phyloP scores from a whole-genome alignment of 495 filamentous ascomycete species.

The Penicillium odoratum region DNA sequence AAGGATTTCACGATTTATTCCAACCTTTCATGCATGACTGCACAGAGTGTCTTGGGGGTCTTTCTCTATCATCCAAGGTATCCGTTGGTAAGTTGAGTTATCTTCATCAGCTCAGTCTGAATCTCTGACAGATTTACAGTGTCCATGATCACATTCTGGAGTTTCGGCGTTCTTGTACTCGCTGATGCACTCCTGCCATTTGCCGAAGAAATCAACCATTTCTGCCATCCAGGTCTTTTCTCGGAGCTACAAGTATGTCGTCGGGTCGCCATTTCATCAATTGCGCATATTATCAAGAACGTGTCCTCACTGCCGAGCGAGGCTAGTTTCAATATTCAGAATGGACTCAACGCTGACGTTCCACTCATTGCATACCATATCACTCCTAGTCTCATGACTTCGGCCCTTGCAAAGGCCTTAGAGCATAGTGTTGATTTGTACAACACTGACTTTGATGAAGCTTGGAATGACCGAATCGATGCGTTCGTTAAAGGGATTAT shows the following conservation, averaged over 20 bases:
- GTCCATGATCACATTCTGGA: constrained; percentile 22
- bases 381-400: constrained; percentile 22
- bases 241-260: neutral
- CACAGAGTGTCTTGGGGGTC: constrained; percentile 5
- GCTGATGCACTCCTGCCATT: constrained; percentile 13
- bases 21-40: constrained; percentile 21
- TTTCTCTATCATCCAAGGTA: constrained; percentile 21
- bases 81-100: constrained; percentile 14
- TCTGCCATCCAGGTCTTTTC: neutral
- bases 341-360: constrained; percentile 18
- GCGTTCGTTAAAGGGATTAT: constrained; percentile 23
- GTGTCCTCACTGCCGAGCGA: constrained; percentile 16
- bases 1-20: constrained; percentile 10
- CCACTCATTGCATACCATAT: constrained; percentile 27
- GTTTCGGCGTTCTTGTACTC: constrained; percentile 20
- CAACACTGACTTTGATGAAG: neutral
- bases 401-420: constrained; percentile 22
- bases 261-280: constrained; percentile 4
- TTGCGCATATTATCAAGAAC: constrained; percentile 11
- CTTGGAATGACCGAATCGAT: constrained; percentile 18
- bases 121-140: constrained; percentile 4
- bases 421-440: constrained; percentile 12
- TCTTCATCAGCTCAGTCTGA: neutral
- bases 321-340: constrained; percentile 23
- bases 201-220: neutral